Evolutionary conservation across 2,329 filamentous ascomycete genomes (phyloP).

Genomic region (Paracoccidioides lutzii): DNA sequence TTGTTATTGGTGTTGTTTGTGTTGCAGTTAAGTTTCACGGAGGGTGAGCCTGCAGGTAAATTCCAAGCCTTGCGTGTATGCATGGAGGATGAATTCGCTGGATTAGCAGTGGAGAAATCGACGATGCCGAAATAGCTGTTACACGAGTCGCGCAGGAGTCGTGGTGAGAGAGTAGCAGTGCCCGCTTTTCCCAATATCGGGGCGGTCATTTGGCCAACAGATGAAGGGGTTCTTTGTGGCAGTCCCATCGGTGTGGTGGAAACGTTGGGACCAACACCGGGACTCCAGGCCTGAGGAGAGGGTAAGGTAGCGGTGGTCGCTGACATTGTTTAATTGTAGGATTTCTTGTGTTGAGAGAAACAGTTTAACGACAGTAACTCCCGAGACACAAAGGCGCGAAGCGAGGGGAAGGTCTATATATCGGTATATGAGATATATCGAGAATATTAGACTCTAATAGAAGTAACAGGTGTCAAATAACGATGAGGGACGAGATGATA

Average conservation of each 20-base stretch:
- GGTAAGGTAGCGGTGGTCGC: constrained; percentile 14
- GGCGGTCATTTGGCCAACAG: constrained; percentile 43
- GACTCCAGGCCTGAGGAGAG: constrained; percentile 11
- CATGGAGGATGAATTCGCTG: constrained; percentile 46
- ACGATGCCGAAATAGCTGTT: constrained; percentile 81
- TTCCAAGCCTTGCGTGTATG: constrained; percentile 63
- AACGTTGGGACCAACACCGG: constrained; percentile 11
- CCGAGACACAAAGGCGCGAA: too few species aligned
- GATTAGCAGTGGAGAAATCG: constrained; percentile 47
- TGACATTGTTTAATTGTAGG: constrained; percentile 11
- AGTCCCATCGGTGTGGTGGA: constrained; percentile 37
- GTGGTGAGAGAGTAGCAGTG: constrained; percentile 33
- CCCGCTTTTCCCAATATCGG: constrained; percentile 37
- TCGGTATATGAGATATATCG: background rate
- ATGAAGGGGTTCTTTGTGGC: constrained; percentile 42
- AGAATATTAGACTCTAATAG: background rate
- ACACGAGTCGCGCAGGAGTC: constrained; percentile 14
- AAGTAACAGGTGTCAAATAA: background rate
- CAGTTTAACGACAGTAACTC: too few species aligned
- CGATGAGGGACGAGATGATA: background rate
- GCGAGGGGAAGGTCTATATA: too few species aligned
- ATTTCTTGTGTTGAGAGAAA: too few species aligned
- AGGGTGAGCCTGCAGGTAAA: constrained; percentile 52
- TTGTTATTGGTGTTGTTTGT: too few species aligned
- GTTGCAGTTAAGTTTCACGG: too few species aligned